Conservation (phyloP, 2,329 filamentous ascomycete genomes). For the Xylariaceae sp. region DNA sequence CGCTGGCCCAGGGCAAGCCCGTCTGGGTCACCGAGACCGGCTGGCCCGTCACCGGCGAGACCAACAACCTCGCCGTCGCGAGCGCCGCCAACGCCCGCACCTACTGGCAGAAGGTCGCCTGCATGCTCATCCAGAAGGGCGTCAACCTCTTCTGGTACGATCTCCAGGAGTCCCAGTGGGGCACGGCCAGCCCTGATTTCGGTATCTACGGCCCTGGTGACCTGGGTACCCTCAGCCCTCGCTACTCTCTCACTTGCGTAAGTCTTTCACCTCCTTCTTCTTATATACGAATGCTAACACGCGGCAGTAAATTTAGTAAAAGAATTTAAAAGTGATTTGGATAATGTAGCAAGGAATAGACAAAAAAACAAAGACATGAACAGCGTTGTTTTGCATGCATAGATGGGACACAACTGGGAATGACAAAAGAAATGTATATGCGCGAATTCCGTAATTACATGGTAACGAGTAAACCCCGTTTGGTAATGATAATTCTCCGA, state of each 20-base stretch:
- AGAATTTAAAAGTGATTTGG: neutral
- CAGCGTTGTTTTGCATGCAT: neutral
- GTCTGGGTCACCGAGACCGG: constrained; percentile 63
- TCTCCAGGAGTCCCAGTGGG: constrained; percentile 35
- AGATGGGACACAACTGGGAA: neutral
- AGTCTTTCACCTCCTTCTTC: constrained; percentile 3
- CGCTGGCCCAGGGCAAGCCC: constrained; percentile 48
- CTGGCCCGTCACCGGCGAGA: constrained; percentile 48
- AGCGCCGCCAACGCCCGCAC: constrained; percentile 41
- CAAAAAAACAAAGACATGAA: constrained; percentile 6
- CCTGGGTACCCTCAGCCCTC: constrained; percentile 25
- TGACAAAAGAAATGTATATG: no score
- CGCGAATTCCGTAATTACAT: no score
- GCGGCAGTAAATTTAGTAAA: neutral
- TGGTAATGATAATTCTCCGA: no score
- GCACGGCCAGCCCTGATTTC: constrained; percentile 33
- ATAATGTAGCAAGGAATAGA: constrained; percentile 11
- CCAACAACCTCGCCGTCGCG: constrained; percentile 41
- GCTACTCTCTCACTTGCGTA: constrained; percentile 32
- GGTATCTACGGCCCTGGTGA: constrained; percentile 35
- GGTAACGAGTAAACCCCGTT: no score
- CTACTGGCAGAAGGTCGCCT: constrained; percentile 34
- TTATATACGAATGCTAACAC: neutral
- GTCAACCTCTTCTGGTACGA: constrained; percentile 36
- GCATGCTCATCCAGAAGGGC: constrained; percentile 25